Evolutionary conservation across 1,284 basidiomycete genomes (phyloP), one percentile per base, ranked within the genome.

Genomic region (Coniophora puteana): DNA sequence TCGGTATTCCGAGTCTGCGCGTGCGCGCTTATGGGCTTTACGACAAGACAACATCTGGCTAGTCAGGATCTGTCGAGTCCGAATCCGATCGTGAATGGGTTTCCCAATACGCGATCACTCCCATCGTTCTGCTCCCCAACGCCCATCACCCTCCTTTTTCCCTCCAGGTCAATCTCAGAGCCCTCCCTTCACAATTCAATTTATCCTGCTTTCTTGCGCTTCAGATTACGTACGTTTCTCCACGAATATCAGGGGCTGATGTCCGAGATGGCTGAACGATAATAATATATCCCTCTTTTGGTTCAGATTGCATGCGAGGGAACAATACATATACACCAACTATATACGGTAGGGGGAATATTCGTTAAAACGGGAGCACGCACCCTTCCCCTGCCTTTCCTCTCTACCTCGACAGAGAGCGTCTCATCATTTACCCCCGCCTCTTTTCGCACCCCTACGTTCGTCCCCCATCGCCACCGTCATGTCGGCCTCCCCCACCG

Each of bases 291-390:
- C 62, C 67, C 66, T 60, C 59, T 68, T 67, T 75, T 72, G 71
- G 70, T 54, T 62, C 62, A 66, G 58, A 67, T 67, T 71, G 63
- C 69, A 71, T 68, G 67, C 69, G 69, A 68, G 66, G 53, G 63
- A 61, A 74, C 66, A 73, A 75, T 73, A 69, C 66, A 72, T 67
- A 66, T 67, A 68, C 52, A 56, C 62, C 69, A 78, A 78, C 78
- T 82, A 80, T 74, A 83, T 78, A 75, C 74, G 77, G 78, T 67
- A 73, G 61, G 65, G 58, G 57, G 70, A 71, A 73, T 78, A 72
- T 73, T 76, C 73, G 78, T 80, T 82, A 83, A 84, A 85, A 79
- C 78, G 74, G 72, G 73, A 66, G 67, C 68, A 66, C 69, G 49
- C 63, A 68, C 66, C 67, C 68, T 75, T 72, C 73, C 70, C 72